Conservation (phyloP, 2,329 filamentous ascomycete genomes). For the Trichophyton simii region DNA sequence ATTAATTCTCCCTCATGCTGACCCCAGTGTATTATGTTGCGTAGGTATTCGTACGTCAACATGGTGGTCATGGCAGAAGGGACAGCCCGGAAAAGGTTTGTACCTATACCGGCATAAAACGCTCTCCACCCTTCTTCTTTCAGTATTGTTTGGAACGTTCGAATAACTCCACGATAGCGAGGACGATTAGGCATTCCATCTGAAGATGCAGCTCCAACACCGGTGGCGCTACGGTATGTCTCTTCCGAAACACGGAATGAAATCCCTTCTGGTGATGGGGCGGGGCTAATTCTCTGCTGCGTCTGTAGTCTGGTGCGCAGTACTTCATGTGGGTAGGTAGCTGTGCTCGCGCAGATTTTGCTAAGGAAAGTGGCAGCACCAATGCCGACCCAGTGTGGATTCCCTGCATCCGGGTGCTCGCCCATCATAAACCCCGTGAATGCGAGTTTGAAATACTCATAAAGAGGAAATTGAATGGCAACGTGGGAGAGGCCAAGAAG, state of each 20-base stretch:
- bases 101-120: conserved; percentile 94
- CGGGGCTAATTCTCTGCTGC: conserved; percentile 56
- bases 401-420: conserved; percentile 46
- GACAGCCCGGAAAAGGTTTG: conserved; percentile 91
- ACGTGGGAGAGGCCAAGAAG: conserved; percentile 87
- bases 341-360: conserved; percentile 86
- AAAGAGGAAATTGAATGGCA: conserved; percentile 91
- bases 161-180: conserved; percentile 64
- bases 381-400: conserved; percentile 70
- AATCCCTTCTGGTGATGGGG: conserved; percentile 39
- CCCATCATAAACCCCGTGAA: conserved; percentile 90
- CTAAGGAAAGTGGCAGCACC: conserved; percentile 80
- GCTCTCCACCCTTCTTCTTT: conserved; percentile 88
- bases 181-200: conserved; percentile 45
- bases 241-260: conserved; percentile 33
- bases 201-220: conserved; percentile 35
- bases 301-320: conserved; percentile 88
- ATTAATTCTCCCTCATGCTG: conserved; percentile 39
- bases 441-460: conserved; percentile 80
- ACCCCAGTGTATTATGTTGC: conserved; percentile 40
- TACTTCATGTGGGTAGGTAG: conserved; percentile 95
- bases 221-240: conserved; percentile 35
- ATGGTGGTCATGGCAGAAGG: conserved; percentile 95
- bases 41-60: conserved; percentile 81
- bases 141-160: conserved; percentile 73